Evolutionary conservation across 768 basidiomycete species (phyloP), one percentile per base, ranked within the genome.

Genomic region (Tephrocybe sp.): DNA sequence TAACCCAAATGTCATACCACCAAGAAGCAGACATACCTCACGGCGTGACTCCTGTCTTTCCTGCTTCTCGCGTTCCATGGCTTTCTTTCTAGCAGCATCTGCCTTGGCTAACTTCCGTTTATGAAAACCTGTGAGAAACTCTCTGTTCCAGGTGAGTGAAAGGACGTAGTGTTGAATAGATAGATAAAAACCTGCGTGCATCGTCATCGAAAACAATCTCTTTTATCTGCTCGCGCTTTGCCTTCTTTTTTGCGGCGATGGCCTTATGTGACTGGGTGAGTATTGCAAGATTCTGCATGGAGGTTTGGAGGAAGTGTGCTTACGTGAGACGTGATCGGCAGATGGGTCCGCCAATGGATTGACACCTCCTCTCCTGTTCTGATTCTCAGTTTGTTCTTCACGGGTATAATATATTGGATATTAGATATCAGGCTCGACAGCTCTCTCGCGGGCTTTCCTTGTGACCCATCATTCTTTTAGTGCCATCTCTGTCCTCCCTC

Each of bases 41-140:
- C 86, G 77, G 49, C 92, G 75, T n/a, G 79, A 67, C 58, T 92
- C 86, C 18, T 84, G 70, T 59, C 86, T 79, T 46, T 86, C 84
- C 60, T 84, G 79, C 63, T 89, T 91, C 60, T 92, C 87, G 56
- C 86, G 73, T 60, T 91, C 83, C 53, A 79, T 69, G 11, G 91
- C 90, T 65, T 80, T 87, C 56, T 82, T 77, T 59, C 81, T 83
- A 36, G 85, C 79, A 41, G 80, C 86, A 58, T 95, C 90, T 55
- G 83, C 78, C 65, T 88, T 91, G 52, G 84, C 86, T 43, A 92
- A 69, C 69, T 96, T 97, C 59, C 94, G 83, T 69, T 95, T 95
- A 66, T 89, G 87, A 65, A 97, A 97, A 22, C 94, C 94, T 15
- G 92, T 95, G 63, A 97, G 71, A 69, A 89, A 97, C 51, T 95